Conservation (phyloP, 352 stramenopile genomes). For the Phytopythium chamaehyphon region DNA sequence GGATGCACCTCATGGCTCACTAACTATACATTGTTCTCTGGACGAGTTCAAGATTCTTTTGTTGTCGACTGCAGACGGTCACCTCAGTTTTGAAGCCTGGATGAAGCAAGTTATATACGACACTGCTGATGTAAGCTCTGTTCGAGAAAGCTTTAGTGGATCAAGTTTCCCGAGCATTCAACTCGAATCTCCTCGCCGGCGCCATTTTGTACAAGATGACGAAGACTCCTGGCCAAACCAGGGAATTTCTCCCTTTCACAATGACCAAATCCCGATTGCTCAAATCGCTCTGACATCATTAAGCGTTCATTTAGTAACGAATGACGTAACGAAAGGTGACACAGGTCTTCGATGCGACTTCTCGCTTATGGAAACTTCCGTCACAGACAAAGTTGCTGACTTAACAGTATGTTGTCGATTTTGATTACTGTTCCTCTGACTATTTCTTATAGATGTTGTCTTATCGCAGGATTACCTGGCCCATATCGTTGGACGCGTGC, state of each 20-base stretch:
- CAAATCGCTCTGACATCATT: constrained; percentile 4
- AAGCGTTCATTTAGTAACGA: background rate
- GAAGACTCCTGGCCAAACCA: constrained; percentile 1
- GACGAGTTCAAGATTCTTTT: constrained; percentile 50
- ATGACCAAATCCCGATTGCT: constrained; percentile 1
- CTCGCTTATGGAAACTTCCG: constrained; percentile 31
- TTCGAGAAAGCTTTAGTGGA: constrained; percentile 7
- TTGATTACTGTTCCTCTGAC: constrained; percentile 3
- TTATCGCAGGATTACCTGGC: constrained; percentile 29
- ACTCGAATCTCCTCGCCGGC: constrained; percentile 13
- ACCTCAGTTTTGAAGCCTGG: constrained; percentile 48
- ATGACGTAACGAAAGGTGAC: background rate
- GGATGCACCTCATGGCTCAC: background rate
- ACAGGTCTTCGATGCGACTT: constrained; percentile 34
- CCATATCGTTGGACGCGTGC: constrained; percentile 31
- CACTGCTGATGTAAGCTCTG: constrained; percentile 8
- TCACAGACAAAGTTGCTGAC: constrained; percentile 47
- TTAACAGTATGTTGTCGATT: constrained; percentile 22
- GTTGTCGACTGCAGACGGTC: constrained; percentile 35
- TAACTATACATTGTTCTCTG: constrained; percentile 25
- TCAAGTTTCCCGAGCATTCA: constrained; percentile 6
- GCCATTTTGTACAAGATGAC: background rate
- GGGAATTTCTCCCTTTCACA: background rate
- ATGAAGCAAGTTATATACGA: constrained; percentile 32
- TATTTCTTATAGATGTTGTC: constrained; percentile 11